Percentiles rank a stretch among this genome's conserved stretches.
These are phyloP conservation scores for Klebsormidium nitens DNA, from an alignment of 139 green algal species.

Conservation along the genomic window DNA sequence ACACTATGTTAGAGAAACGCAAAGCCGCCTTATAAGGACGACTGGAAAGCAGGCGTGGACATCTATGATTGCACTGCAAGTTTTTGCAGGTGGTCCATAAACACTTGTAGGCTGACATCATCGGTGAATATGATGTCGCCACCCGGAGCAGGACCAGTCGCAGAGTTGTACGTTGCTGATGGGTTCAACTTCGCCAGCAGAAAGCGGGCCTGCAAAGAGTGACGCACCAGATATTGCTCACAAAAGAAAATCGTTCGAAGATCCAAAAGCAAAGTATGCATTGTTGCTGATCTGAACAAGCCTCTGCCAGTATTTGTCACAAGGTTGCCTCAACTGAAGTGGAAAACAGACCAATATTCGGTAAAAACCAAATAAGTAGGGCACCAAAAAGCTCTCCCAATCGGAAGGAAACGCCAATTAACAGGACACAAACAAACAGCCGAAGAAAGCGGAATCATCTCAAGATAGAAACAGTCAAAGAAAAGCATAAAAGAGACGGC, in stretches of 20 bases:
- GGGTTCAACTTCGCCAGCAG: conserved; percentile 96
- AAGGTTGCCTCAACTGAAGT: neutral
- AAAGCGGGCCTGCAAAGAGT: conserved; percentile 84
- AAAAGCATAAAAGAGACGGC: too few relatives aligned
- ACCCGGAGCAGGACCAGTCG: conserved; percentile 28
- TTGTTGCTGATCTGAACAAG: neutral
- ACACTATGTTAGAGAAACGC: neutral
- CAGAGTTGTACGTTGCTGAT: conserved; percentile 78
- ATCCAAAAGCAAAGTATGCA: neutral
- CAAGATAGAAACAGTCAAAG: too few relatives aligned
- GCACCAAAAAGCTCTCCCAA: neutral
- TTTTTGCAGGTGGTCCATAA: conserved; percentile 54
- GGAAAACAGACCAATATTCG: neutral
- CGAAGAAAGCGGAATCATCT: too few relatives aligned
- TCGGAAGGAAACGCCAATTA: too few relatives aligned
- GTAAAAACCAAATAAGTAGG: neutral
- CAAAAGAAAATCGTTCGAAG: neutral
- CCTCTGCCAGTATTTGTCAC: neutral
- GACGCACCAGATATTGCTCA: too few relatives aligned
- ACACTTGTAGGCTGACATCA: conserved; percentile 57
- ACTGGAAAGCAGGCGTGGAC: too few relatives aligned
- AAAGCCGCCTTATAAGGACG: neutral
- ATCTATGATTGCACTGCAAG: conserved; percentile 42
- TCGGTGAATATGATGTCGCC: conserved; percentile 65
- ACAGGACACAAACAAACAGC: too few relatives aligned